These are phyloP conservation scores for Talaromyces sp. DNA, from an alignment of 2,329 filamentous ascomycete genomes.

Conservation along the genomic window DNA sequence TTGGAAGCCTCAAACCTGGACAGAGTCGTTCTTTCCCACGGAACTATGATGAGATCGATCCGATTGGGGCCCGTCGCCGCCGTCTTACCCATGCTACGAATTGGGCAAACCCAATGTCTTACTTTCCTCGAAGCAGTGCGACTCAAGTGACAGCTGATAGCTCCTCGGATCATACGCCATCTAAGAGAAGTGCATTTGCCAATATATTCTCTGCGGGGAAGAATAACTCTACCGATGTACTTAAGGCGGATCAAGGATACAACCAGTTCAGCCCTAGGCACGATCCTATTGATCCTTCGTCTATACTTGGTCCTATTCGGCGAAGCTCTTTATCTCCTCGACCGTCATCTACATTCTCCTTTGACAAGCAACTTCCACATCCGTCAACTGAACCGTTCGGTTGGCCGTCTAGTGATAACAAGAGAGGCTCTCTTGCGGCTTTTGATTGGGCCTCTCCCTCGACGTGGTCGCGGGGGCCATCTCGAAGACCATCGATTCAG, in stretches of 20 bases:
- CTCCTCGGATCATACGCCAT: slow-evolving; percentile 39
- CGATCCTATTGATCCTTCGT: slow-evolving; percentile 47
- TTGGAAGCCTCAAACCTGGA: slow-evolving; percentile 57
- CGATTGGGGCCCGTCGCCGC: slow-evolving; percentile 49
- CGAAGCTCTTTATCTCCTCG: slow-evolving; percentile 46
- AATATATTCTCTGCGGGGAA: slow-evolving; percentile 44
- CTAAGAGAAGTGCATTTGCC: slow-evolving; percentile 40
- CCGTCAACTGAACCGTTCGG: slow-evolving; percentile 79
- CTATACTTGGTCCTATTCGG: slow-evolving; percentile 42
- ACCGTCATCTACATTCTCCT: slow-evolving; percentile 54
- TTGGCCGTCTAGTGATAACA: slow-evolving; percentile 55
- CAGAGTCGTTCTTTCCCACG: slow-evolving; percentile 65
- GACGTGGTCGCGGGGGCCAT: slow-evolving; percentile 72
- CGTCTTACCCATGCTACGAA: slow-evolving; percentile 57
- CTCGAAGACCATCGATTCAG: slow-evolving; percentile 76
- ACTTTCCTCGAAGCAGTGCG: slow-evolving; percentile 47
- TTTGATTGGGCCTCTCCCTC: slow-evolving; percentile 53
- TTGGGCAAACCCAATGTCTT: slow-evolving; percentile 51
- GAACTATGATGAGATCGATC: slow-evolving; percentile 51
- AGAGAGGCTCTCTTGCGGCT: slow-evolving; percentile 50
- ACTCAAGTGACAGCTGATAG: slow-evolving; percentile 40
- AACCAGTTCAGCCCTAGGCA: slow-evolving; percentile 48
- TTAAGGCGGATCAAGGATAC: slow-evolving; percentile 39
- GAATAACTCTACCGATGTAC: slow-evolving; percentile 30
- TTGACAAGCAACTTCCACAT: slow-evolving; percentile 60